phyloP scores from a whole-genome alignment of 1,284 basidiomycete genomes.

The Cryptococcus maquisensis region DNA sequence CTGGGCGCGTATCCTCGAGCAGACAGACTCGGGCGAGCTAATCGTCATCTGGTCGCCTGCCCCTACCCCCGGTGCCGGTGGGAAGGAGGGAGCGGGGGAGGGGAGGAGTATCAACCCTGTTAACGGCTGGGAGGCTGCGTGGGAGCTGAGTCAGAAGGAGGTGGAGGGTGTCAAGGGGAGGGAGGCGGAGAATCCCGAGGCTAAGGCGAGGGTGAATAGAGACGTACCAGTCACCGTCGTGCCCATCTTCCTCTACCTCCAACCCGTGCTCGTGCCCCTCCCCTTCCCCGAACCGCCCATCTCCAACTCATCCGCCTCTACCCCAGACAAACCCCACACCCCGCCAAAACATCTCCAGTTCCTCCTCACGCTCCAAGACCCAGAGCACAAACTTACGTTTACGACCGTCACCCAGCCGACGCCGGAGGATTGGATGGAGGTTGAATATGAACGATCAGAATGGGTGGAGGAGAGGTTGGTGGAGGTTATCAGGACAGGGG shows the following conservation, averaged over 20 bases:
- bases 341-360: slow-evolving; percentile 68
- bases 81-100: slow-evolving; percentile 37
- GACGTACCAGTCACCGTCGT: slow-evolving; percentile 73
- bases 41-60: slow-evolving; percentile 72
- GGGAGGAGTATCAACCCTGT: slow-evolving; percentile 63
- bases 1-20: slow-evolving; percentile 71
- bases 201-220: slow-evolving; percentile 17
- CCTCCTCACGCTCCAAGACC: slow-evolving; percentile 75
- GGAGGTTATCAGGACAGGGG: slow-evolving; percentile 70
- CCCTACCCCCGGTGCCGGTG: slow-evolving; percentile 50
- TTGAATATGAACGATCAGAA: slow-evolving; percentile 80
- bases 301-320: slow-evolving; percentile 9
- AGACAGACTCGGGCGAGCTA: slow-evolving; percentile 87
- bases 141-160: slow-evolving; percentile 65
- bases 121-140: slow-evolving; percentile 74
- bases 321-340: slow-evolving; percentile 27
- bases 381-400: slow-evolving; percentile 68
- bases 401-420: slow-evolving; percentile 75
- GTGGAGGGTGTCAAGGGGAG: slow-evolving; percentile 27
- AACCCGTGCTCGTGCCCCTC: slow-evolving; percentile 70
- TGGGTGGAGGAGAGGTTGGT: slow-evolving; percentile 94
- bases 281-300: slow-evolving; percentile 48
- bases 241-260: slow-evolving; percentile 87
- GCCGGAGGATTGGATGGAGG: slow-evolving; percentile 72
- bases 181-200: slow-evolving; percentile 35